Evolutionary conservation across 2,329 filamentous ascomycete species (phyloP).

Genomic region (Penicillium thymicola): DNA sequence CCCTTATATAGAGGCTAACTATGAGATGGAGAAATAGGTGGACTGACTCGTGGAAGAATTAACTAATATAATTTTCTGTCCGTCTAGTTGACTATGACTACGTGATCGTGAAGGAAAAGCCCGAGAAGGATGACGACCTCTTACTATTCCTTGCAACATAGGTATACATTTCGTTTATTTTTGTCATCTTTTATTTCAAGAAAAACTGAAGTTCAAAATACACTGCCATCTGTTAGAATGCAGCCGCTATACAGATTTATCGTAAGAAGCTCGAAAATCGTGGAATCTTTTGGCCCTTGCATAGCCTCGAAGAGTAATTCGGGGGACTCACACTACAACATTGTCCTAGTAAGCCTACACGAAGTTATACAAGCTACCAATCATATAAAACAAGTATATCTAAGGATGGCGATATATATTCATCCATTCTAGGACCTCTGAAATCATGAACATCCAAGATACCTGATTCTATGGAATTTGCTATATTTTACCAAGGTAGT

Average conservation of each 20-base stretch:
- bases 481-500: not conserved
- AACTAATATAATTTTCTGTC: too few relatives aligned
- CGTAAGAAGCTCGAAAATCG: not conserved
- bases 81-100: not conserved
- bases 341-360: not conserved
- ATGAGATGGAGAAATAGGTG: not conserved
- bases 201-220: not conserved
- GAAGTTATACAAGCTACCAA: not conserved
- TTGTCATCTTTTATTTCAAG: not conserved
- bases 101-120: not conserved
- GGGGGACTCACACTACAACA: not conserved
- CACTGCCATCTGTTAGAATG: not conserved
- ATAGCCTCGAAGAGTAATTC: not conserved
- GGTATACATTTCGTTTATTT: not conserved
- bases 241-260: not conserved
- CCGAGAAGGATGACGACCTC: not conserved
- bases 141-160: not conserved
- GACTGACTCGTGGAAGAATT: too few relatives aligned
- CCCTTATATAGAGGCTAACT: too few relatives aligned
- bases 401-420: not conserved
- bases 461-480: not conserved
- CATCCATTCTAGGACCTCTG: not conserved
- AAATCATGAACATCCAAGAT: not conserved
- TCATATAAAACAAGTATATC: too few relatives aligned
- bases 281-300: not conserved